phyloP scores from a whole-genome alignment of 2,329 filamentous ascomycete species.

The Chaetomium globosum region DNA sequence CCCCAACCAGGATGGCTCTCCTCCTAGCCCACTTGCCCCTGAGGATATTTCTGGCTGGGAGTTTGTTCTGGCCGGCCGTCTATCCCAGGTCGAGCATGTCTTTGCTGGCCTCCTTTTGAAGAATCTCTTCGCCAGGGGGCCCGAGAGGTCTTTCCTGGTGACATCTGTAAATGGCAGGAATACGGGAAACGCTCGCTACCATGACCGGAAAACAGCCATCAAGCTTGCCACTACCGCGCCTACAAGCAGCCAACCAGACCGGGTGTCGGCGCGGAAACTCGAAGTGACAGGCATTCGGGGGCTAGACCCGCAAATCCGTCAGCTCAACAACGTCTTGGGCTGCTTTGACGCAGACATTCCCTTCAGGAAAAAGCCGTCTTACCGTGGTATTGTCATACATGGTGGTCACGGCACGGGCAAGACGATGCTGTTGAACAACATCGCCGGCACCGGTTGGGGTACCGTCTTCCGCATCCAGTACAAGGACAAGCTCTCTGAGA shows the following conservation, averaged over 20 bases:
- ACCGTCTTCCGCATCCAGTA: slow-evolving; percentile 64
- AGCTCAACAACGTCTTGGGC: slow-evolving; percentile 67
- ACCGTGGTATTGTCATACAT: slow-evolving; percentile 69
- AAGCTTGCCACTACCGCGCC: slow-evolving; percentile 39
- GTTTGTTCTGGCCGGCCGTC: slow-evolving; percentile 40
- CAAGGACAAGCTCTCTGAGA: slow-evolving; percentile 58
- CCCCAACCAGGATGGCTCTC: slow-evolving; percentile 45
- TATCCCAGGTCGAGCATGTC: slow-evolving; percentile 62
- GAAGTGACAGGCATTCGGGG: slow-evolving; percentile 65
- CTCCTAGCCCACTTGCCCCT: slow-evolving; percentile 39
- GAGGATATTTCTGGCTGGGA: slow-evolving; percentile 46
- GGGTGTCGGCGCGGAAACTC: slow-evolving; percentile 42
- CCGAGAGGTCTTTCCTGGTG: slow-evolving; percentile 63
- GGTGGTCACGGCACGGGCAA: slow-evolving; percentile 87
- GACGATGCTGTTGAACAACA: slow-evolving; percentile 68
- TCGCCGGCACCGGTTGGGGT: slow-evolving; percentile 71
- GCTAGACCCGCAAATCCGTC: slow-evolving; percentile 62
- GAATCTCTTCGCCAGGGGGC: slow-evolving; percentile 57
- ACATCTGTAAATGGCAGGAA: slow-evolving; percentile 57
- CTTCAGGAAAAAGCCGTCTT: slow-evolving; percentile 32
- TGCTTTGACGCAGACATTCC: slow-evolving; percentile 53
- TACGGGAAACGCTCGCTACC: slow-evolving; percentile 47
- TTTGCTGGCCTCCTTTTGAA: slow-evolving; percentile 73
- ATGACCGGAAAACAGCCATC: slow-evolving; percentile 41
- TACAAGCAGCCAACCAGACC: slow-evolving; percentile 22